A percentile compares a stretch with the other conserved stretches of the same genome.
phyloP scores from a whole-genome alignment of 2,329 filamentous ascomycete species.

The Colletotrichum chrysophilum region DNA sequence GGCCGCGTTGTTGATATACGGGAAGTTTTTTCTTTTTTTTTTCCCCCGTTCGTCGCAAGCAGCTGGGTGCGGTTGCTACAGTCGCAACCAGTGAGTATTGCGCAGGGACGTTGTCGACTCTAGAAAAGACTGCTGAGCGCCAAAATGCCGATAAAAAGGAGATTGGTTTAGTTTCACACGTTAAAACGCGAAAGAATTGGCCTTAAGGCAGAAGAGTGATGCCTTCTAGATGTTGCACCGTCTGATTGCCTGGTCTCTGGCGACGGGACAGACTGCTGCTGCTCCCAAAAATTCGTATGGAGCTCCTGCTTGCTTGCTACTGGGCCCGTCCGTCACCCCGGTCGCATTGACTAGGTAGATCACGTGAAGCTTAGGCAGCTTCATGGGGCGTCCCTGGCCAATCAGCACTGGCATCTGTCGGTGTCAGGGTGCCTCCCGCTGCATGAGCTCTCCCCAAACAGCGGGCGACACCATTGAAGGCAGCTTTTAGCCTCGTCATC shows the following conservation, averaged over 20 bases:
- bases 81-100: not conserved
- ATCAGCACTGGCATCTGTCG: not conserved
- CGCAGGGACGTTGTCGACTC: not conserved
- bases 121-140: not conserved
- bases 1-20: not conserved
- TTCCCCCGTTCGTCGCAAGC: not conserved
- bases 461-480: constrained; percentile 36
- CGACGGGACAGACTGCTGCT: not conserved
- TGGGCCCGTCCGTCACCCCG: not conserved
- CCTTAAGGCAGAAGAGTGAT: not conserved
- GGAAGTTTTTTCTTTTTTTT: not conserved
- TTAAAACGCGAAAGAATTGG: constrained; percentile 4
- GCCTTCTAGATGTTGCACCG: not conserved
- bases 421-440: constrained; percentile 14
- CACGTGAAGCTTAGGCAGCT: constrained; percentile 18
- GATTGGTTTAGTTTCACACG: not conserved
- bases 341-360: not conserved
- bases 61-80: not conserved
- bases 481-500: constrained; percentile 63
- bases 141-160: not conserved
- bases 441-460: constrained; percentile 20
- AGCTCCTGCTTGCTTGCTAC: constrained; percentile 9
- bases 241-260: not conserved
- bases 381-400: not conserved
- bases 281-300: constrained; percentile 8